These are phyloP conservation scores for Colletotrichum lindemuthianum DNA, from an alignment of 2,329 filamentous ascomycete species.

Conservation along the genomic window DNA sequence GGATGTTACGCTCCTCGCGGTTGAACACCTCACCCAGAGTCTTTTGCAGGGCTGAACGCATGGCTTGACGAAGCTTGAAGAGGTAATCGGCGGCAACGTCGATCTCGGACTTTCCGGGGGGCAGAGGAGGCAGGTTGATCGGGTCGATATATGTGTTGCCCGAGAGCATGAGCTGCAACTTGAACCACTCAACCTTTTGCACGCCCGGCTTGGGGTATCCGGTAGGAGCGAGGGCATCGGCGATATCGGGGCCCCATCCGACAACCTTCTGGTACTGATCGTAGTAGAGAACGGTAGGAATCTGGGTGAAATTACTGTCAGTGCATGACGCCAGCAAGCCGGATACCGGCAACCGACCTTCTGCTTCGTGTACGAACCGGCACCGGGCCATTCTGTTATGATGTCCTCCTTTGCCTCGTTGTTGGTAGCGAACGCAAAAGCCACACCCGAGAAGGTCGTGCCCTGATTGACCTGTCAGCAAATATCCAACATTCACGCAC, in stretches of 20 bases:
- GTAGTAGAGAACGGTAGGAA: slow-evolving; percentile 99
- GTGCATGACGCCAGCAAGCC: not conserved
- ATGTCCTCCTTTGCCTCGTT: slow-evolving; percentile 98
- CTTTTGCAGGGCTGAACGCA: slow-evolving; percentile 95
- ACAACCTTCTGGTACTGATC: slow-evolving; percentile 99
- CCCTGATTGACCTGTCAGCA: slow-evolving; percentile 64
- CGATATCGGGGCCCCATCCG: slow-evolving; percentile 99
- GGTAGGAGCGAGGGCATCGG: slow-evolving; percentile 93
- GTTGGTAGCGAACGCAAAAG: slow-evolving; percentile 96
- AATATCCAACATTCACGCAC: not conserved
- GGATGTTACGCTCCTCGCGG: slow-evolving; percentile 96
- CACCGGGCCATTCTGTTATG: slow-evolving; percentile 98
- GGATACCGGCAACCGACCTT: slow-evolving; percentile 70
- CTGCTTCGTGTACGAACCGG: slow-evolving; percentile 97
- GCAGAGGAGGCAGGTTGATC: slow-evolving; percentile 96
- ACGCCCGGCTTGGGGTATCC: slow-evolving; percentile 98
- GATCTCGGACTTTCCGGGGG: slow-evolving; percentile 97
- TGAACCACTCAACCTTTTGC: slow-evolving; percentile 99
- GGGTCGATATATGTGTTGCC: slow-evolving; percentile 99
- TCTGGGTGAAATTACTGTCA: slow-evolving; percentile 63
- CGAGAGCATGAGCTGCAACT: slow-evolving; percentile 97
- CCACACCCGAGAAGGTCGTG: slow-evolving; percentile 97
- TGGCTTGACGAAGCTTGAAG: slow-evolving; percentile 96
- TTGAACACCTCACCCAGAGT: slow-evolving; percentile 97
- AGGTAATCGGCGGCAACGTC: slow-evolving; percentile 99